Evolutionary conservation across 306 rosid species (phyloP), one percentile per base, ranked within the genome.

Genomic region (Quercus mongolica): DNA sequence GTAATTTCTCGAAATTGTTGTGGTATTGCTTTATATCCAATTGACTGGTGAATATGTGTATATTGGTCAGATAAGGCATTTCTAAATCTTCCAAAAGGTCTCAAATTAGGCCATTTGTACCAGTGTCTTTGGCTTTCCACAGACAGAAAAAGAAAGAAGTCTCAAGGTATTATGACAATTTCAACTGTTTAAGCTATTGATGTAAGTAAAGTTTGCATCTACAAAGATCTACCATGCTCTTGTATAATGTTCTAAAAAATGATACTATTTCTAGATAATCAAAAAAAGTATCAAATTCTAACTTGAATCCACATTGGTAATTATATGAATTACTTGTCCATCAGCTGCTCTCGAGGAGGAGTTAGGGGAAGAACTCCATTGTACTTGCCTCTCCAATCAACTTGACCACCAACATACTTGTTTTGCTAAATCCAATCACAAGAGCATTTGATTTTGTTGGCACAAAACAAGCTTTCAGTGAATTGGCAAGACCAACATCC

Each of bases 401-500:
- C 94, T 83, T 89, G 85, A 69, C 93, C 89, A 54, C 89, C 95
- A 0, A 94, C 91, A 65, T 89, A 89, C 84, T 87, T 92, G 80
- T 84, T 92, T 57, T 92, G 77, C 99, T 89, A 79, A 83, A 92
- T 72, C 89, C 96, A 82, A 91, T 77, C 73, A 92, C 98, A 57
- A 87, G 83, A 1, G 94, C 91, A 86, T 95, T 96, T 31, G 98
- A 78, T 59, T 91, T 95, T 68, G 92, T 89, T 18, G 99, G 99
- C 83, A 92, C 89, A 83, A 88, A 95, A 81, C 99, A 95, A 18
- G 92, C 94, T 82, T 82, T 92, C 35, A 81, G 92, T 98, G 98
- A 95, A 80, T 88, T 91, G 25, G 59, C 54, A 80, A 76, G 73
- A 73, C 91, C 96, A 8, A 23, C 77, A 26, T 91, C 91, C 92